phyloP scores from a whole-genome alignment of 495 filamentous ascomycete genomes.

The Recurvomyces mirabilis region DNA sequence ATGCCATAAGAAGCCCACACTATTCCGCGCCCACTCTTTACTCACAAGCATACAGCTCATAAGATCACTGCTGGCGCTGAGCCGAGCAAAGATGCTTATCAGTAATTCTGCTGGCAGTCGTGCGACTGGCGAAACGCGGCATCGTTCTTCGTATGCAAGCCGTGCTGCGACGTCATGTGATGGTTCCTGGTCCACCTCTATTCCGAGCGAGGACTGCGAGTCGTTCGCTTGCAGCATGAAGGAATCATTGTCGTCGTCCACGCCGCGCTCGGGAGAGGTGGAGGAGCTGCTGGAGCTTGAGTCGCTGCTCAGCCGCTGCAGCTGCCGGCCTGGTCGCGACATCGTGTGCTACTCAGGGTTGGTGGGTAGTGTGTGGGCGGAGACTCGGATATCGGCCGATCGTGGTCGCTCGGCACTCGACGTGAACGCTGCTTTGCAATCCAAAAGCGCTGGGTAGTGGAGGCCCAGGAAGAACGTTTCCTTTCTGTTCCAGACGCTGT shows the following conservation, averaged over 20 bases:
- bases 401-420: too few relatives aligned
- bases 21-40: conserved; percentile 84
- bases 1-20: conserved; percentile 90
- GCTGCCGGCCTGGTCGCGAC: conserved; percentile 22
- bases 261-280: conserved; percentile 69
- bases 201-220: conserved; percentile 75
- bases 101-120: conserved; percentile 86
- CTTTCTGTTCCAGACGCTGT: too few relatives aligned
- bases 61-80: conserved; percentile 58
- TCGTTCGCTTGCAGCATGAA: conserved; percentile 76
- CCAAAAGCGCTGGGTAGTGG: too few relatives aligned
- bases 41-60: conserved; percentile 84
- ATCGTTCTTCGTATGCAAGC: conserved; percentile 56
- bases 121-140: conserved; percentile 58
- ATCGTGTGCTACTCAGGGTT: too few relatives aligned
- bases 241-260: conserved; percentile 80
- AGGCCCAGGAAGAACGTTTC: too few relatives aligned
- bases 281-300: conserved; percentile 55
- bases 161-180: conserved; percentile 47
- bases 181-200: conserved; percentile 23
- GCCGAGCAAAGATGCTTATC: conserved; percentile 81
- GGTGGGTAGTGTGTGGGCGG: too few relatives aligned
- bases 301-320: conserved; percentile 22
- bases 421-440: too few relatives aligned
- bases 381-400: too few relatives aligned